Evolutionary conservation across 805 yeast genomes (phyloP).

Genomic region (Saturnispora saitoi): DNA sequence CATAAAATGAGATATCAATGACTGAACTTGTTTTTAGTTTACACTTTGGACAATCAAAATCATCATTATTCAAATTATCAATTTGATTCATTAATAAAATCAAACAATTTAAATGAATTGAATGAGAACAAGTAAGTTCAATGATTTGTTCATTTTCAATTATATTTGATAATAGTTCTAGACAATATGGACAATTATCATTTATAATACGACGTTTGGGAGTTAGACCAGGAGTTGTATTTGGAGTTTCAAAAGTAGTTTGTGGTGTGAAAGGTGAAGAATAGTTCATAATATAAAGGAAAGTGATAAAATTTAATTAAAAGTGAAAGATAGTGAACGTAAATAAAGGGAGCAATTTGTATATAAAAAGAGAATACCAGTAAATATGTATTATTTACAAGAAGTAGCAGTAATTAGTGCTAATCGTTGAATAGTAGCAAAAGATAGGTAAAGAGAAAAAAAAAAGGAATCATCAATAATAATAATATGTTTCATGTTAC

Average conservation of each 20-base stretch:
- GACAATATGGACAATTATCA: conserved; percentile 36
- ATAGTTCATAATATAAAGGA: background rate
- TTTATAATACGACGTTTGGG: conserved; percentile 6
- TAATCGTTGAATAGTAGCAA: background rate
- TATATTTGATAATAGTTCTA: conserved; percentile 32
- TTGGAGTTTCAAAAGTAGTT: background rate
- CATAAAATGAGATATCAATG: background rate
- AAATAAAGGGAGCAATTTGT: too few species aligned
- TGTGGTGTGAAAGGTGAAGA: background rate
- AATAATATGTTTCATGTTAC: conserved; percentile 3
- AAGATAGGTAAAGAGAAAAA: background rate
- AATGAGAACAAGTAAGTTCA: conserved; percentile 36
- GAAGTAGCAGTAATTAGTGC: too few species aligned
- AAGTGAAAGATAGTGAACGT: background rate
- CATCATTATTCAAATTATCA: background rate
- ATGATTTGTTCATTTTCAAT: conserved; percentile 36
- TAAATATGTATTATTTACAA: too few species aligned
- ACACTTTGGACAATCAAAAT: conserved; percentile 14
- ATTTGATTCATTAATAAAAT: conserved; percentile 17
- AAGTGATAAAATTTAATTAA: background rate
- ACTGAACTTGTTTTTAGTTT: background rate
- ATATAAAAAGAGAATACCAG: too few species aligned
- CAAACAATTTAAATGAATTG: conserved; percentile 38
- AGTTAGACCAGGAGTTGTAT: conserved; percentile 5
- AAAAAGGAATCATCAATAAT: background rate